These are phyloP conservation scores for Ramichloridium luteum DNA, from an alignment of 2,329 filamentous ascomycete species.

Conservation along the genomic window DNA sequence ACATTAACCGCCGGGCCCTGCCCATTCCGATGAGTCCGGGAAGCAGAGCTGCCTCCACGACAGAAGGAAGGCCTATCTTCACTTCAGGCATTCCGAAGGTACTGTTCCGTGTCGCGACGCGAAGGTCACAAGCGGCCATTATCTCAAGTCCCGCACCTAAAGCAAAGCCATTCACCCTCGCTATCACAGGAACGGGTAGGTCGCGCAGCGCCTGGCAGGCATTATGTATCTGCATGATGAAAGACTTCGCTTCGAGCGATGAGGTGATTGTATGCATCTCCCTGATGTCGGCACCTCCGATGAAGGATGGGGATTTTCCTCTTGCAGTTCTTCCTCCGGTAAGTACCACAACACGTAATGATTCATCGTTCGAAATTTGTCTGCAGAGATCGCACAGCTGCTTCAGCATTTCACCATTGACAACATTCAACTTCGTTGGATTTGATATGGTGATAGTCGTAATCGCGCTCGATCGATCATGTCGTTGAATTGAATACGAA, in stretches of 20 bases:
- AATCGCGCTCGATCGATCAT: conserved; percentile 2
- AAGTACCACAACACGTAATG: conserved; percentile 18
- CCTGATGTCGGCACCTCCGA: conserved; percentile 21
- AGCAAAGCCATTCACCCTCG: conserved; percentile 26
- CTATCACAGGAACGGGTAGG: conserved; percentile 29
- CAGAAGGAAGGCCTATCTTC: conserved; percentile 27
- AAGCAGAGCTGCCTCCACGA: conserved; percentile 29
- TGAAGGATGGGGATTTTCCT: conserved; percentile 19
- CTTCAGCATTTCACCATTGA: conserved; percentile 12
- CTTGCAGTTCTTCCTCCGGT: conserved; percentile 12
- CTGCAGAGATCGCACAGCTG: conserved; percentile 12
- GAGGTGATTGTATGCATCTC: conserved; percentile 18
- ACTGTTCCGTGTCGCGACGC: conserved; percentile 23
- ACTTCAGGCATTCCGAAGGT: conserved; percentile 32
- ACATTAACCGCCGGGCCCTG: conserved; percentile 24
- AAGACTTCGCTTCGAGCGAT: conserved; percentile 21
- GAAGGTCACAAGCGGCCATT: conserved; percentile 26
- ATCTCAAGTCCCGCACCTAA: conserved; percentile 29
- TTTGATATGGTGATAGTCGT: conserved; percentile 19
- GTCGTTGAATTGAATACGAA: too few relatives aligned
- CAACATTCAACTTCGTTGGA: conserved; percentile 19
- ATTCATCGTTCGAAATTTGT: conserved; percentile 6
- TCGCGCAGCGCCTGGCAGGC: conserved; percentile 26
- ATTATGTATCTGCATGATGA: conserved; percentile 26
- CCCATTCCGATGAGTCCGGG: conserved; percentile 29